Evolutionary conservation across 805 yeast genomes (phyloP).

Genomic region (Spathaspora hagerdaliae): DNA sequence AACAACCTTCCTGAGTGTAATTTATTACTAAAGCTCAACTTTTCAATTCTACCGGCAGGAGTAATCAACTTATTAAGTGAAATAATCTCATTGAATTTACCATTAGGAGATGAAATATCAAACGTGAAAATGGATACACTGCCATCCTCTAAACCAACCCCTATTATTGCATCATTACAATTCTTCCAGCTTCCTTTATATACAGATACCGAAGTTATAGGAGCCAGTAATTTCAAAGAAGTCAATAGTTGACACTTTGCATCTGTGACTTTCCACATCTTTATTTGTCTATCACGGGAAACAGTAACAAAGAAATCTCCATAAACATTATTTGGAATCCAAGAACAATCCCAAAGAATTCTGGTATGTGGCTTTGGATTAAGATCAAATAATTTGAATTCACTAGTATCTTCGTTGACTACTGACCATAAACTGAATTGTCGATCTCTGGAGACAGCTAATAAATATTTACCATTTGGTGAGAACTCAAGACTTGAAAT

Average conservation of each 20-base stretch:
- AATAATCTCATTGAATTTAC: constrained; percentile 17
- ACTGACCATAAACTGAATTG: constrained; percentile 69
- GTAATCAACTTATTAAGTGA: constrained; percentile 36
- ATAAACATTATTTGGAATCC: constrained; percentile 53
- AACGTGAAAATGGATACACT: constrained; percentile 44
- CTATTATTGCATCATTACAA: constrained; percentile 31
- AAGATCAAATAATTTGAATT: constrained; percentile 37
- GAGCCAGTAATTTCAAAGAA: constrained; percentile 43
- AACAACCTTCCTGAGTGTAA: constrained; percentile 16
- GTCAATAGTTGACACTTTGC: constrained; percentile 30
- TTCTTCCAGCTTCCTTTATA: constrained; percentile 19
- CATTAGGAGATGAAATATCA: constrained; percentile 8
- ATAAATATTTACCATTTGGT: constrained; percentile 55
- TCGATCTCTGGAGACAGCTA: constrained; percentile 88
- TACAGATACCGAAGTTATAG: constrained; percentile 69
- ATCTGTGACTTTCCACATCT: constrained; percentile 59
- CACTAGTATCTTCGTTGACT: constrained; percentile 21
- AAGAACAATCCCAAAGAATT: constrained; percentile 93
- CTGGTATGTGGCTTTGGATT: constrained; percentile 80
- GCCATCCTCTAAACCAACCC: constrained; percentile 74
- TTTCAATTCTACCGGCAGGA: constrained; percentile 61
- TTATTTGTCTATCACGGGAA: constrained; percentile 78
- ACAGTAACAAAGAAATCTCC: constrained; percentile 65
- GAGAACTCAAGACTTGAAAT: constrained; percentile 81
- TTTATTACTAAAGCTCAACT: constrained; percentile 53